Conservation (phyloP, 108 stramenopile genomes). For the Skeletonema tropicum region DNA sequence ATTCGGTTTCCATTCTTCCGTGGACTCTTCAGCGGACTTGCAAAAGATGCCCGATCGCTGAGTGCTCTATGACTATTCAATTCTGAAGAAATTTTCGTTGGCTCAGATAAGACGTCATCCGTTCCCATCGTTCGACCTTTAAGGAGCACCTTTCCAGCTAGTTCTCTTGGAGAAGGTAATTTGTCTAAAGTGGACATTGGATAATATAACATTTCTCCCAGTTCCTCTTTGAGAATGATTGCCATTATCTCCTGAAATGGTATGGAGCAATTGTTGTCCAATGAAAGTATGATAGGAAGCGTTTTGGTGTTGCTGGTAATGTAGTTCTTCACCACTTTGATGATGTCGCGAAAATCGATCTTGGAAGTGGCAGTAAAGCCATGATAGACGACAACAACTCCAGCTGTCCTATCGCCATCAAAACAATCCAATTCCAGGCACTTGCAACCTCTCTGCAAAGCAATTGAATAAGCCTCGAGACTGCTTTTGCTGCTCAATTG, state of each 20-base stretch:
- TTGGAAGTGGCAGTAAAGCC: constrained; percentile 91
- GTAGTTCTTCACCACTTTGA: constrained; percentile 69
- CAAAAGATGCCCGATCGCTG: neutral
- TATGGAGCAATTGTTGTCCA: constrained; percentile 95
- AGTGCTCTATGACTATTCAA: neutral
- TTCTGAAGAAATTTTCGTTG: constrained; percentile 22
- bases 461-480: constrained; percentile 78
- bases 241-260: constrained; percentile 88
- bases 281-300: constrained; percentile 91
- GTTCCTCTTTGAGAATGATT: constrained; percentile 48
- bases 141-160: constrained; percentile 81
- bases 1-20: neutral
- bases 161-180: constrained; percentile 75
- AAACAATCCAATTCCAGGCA: constrained; percentile 98
- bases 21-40: neutral
- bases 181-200: constrained; percentile 51
- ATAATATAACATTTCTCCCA: constrained; percentile 73
- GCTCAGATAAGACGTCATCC: constrained; percentile 38
- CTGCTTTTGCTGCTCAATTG: constrained; percentile 76
- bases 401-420: constrained; percentile 68
- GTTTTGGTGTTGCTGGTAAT: constrained; percentile 56
- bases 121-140: constrained; percentile 76
- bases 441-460: constrained; percentile 89
- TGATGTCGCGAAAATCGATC: constrained; percentile 79
- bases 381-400: constrained; percentile 91